Conservation (phyloP, 345 rosid species). For the Rhodamnia rubescens region DNA sequence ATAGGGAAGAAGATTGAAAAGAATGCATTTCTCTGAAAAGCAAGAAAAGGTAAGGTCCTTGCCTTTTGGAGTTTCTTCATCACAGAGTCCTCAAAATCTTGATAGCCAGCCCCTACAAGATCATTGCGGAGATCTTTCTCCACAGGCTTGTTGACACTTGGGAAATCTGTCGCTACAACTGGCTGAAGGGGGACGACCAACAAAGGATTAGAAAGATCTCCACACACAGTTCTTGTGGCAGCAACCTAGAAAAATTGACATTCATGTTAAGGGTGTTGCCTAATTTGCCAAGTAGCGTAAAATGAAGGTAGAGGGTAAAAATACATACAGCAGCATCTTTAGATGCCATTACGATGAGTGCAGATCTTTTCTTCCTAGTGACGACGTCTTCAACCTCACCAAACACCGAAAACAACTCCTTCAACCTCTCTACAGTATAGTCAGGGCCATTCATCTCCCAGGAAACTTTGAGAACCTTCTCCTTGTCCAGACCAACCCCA, state of each 20-base stretch:
- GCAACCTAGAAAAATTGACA: constrained; percentile 34
- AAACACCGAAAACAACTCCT: constrained; percentile 56
- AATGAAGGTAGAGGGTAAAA: neutral
- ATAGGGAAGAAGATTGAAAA: neutral
- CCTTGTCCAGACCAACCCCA: constrained; percentile 37
- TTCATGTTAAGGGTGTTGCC: neutral
- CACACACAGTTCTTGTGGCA: constrained; percentile 53
- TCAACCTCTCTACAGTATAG: constrained; percentile 49
- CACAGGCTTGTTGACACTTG: constrained; percentile 14
- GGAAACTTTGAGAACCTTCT: constrained; percentile 60
- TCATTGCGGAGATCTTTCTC: constrained; percentile 38
- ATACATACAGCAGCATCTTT: constrained; percentile 67
- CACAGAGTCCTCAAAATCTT: constrained; percentile 63
- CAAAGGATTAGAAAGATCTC: constrained; percentile 62
- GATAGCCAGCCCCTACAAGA: constrained; percentile 66
- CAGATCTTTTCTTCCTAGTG: constrained; percentile 60
- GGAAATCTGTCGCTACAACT: constrained; percentile 22
- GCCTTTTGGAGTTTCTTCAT: constrained; percentile 61
- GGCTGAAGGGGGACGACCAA: constrained; percentile 66
- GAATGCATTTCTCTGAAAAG: neutral
- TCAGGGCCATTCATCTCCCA: constrained; percentile 70
- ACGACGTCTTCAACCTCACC: constrained; percentile 80
- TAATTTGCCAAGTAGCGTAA: neutral
- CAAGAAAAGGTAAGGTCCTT: neutral
- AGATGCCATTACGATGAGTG: constrained; percentile 68